Base-by-base conservation (phyloP, 345 rosid species). In the Moricandia moricandioides region DNA sequence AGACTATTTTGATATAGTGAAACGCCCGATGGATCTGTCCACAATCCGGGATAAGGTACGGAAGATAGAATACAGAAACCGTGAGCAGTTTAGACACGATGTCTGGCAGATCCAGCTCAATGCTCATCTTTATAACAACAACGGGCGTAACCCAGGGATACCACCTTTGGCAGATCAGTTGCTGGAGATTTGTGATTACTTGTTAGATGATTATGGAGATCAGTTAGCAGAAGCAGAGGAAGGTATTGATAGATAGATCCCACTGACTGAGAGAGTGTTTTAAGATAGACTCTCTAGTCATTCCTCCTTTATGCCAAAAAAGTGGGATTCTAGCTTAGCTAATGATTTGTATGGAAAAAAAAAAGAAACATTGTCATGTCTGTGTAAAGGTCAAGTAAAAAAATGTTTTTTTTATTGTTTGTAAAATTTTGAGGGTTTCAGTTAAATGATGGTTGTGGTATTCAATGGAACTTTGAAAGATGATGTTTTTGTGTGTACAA, bases 161-260 rank as follows among this genome's bases (percentile, higher is more conserved):
- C 97, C 99, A 26, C 99, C 96, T 3, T 86, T 92, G 5, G 99
- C 97, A 5, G 99, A 95, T 89, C 98, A 92, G 88, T 90, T 95
- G 31, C 71, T 95, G 75, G 97, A 95, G 83, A 69, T 95, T 5
- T 95, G 97, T 79, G 98, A 95, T 76, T 88, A 85, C 84, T 77
- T 95, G 87, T 29, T 93, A 39, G 76, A 81, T 2, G 83, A 87
- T 66, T 26, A 84, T 67, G 61, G 13, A 45, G 73, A 80, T 26
- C 83, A 77, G 73, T 72, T 89, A 80, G 21, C 52, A 1, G 92
- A 88, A 80, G 96, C 96, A 71, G 98, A 93, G 84, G 80, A 82
- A 14, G 88, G 93, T 47, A 89, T 45, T 45, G 52, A 45, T 45
- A 13, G 51, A 45, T 88, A 55, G 81, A 67, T 62, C 68, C 77